Conservation (phyloP, 768 basidiomycete genomes). For the Tricholomella constricta region DNA sequence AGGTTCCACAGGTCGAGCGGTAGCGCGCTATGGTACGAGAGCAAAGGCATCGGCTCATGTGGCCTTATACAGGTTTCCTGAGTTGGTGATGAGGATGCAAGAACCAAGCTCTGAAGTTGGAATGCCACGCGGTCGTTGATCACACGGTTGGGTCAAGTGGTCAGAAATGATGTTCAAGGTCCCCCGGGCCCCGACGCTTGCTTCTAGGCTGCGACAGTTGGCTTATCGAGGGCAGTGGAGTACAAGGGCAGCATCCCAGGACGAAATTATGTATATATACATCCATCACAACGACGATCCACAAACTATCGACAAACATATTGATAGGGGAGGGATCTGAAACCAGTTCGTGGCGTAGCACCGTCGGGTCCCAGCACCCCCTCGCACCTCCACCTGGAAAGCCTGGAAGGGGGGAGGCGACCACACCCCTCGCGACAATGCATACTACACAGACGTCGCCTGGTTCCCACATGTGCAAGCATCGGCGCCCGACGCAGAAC, state of each 20-base stretch:
- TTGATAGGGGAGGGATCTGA: no score
- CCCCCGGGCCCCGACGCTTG: neutral
- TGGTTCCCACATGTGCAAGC: neutral
- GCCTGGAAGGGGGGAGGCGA: no score
- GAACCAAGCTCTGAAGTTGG: neutral
- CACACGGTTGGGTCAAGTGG: slow-evolving; percentile 16
- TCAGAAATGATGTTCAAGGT: neutral
- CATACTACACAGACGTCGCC: no score
- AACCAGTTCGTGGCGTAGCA: no score
- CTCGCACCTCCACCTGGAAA: no score
- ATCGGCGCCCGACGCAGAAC: neutral
- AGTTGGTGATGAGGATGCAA: slow-evolving; percentile 7
- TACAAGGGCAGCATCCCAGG: neutral
- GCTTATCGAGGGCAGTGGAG: neutral
- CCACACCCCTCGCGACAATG: no score
- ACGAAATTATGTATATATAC: neutral
- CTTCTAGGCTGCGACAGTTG: neutral
- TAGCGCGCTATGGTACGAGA: slow-evolving; percentile 35
- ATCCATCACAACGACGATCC: neutral
- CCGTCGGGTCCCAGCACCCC: no score
- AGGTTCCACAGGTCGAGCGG: slow-evolving; percentile 41
- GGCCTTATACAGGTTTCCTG: slow-evolving; percentile 10
- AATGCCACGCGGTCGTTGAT: slow-evolving; percentile 7
- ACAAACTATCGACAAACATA: neutral
- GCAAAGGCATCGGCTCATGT: slow-evolving; percentile 31